These are phyloP conservation scores for Myriosclerotinia curreyana DNA, from an alignment of 2,329 filamentous ascomycete genomes.

Conservation along the genomic window DNA sequence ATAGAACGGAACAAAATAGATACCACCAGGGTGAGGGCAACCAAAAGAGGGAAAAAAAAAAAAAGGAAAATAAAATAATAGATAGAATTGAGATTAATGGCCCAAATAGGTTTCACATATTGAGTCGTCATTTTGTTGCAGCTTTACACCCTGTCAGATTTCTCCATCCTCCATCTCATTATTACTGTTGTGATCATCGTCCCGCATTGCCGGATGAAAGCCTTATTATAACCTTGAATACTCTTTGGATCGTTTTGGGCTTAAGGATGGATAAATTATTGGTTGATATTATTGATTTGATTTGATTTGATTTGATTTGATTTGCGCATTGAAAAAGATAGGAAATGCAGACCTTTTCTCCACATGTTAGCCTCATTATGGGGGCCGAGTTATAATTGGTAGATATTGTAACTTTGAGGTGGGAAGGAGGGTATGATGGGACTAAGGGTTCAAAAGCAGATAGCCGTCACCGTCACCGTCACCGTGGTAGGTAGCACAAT, in stretches of 20 bases:
- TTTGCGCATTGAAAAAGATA: constrained; percentile 6
- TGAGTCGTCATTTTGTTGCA: not conserved
- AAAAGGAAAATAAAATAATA: not conserved
- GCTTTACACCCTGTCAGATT: not conserved
- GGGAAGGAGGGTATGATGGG: not conserved
- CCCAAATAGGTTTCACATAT: not conserved
- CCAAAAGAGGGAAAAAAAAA: not conserved
- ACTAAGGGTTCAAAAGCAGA: not conserved
- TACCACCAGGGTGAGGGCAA: no score
- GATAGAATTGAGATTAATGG: not conserved
- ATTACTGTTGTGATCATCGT: constrained; percentile 10
- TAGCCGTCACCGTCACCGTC: no score
- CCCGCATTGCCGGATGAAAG: constrained; percentile 4
- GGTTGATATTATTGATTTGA: no score
- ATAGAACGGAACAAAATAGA: no score
- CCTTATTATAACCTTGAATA: constrained; percentile 13
- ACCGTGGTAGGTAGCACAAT: not conserved
- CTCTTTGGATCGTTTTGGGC: not conserved
- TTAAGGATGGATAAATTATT: not conserved
- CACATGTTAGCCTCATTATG: constrained; percentile 11
- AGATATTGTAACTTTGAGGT: not conserved
- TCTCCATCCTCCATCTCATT: not conserved
- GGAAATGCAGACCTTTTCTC: no score
- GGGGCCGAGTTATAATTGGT: constrained; percentile 8
- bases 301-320: no score